Base-by-base conservation (phyloP, 257 asterid genomes). In the Scutellaria minor region DNA sequence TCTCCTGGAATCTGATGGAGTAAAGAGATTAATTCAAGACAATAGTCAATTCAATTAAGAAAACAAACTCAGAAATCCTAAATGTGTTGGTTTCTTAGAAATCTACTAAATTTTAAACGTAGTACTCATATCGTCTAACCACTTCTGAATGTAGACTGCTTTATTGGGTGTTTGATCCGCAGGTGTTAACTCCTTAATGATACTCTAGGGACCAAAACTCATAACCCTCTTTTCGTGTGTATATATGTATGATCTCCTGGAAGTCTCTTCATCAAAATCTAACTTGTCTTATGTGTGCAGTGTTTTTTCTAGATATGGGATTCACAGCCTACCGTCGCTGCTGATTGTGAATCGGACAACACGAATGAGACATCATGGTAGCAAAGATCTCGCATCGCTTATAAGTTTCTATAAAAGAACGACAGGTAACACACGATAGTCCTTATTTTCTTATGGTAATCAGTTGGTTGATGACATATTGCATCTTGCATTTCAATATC, bases 261-360 rank as follows among this genome's bases (percentile, higher is more conserved):
- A 39, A 68, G 64, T 59, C 40, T 68, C 64, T 51, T 44, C 39
- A 6, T 76, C 68, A 9, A 78, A 66, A 68, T 71, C 68, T 57
- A 73, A 76, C 24, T 61, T 79, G 58, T 42, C 42, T 61, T 12
- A 44, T 22, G 5, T 71, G 45, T 76, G 76, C 96, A 91, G 96
- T 77, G 70, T 89, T 71, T 86, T 87, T 73, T 91, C 97, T 12
- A 83, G 88, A 74, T 89, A 87, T 78, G 97, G 97, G 70, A 80
- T 91, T 75, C 93, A 91, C 80, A 89, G 91, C 84, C 75, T 91
- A 31, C 97, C 97, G 5, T 83, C 96, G n/a, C 80, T 91, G 74
- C 77, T 91, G 58, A 74, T 91, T 11, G 84, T 85, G 76, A 87
- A 86, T 68, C 88, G 78, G 79, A 85, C 86, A n/a, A 76, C 85